phyloP scores from a whole-genome alignment of 2,329 filamentous ascomycete genomes.

The Cladosporium colombiae region DNA sequence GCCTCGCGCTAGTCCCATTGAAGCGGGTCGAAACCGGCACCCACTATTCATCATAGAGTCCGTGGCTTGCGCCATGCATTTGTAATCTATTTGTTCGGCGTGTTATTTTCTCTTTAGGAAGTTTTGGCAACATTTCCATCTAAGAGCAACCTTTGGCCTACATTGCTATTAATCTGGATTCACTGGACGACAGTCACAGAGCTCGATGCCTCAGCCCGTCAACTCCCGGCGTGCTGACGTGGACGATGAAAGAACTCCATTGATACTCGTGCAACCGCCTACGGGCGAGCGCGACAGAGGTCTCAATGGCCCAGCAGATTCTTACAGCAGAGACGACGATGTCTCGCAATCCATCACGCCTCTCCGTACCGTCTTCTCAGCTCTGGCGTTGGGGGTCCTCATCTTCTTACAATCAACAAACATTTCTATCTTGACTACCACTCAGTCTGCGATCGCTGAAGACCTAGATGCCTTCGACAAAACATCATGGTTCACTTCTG shows the following conservation, averaged over 20 bases:
- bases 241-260: slow-evolving; percentile 13
- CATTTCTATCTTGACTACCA: slow-evolving; percentile 79
- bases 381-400: slow-evolving; percentile 32
- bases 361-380: slow-evolving; percentile 7
- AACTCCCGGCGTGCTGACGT: background rate
- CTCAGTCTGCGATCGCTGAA: slow-evolving; percentile 72
- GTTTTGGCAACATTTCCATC: background rate
- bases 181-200: background rate
- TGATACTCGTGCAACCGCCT: slow-evolving; percentile 12
- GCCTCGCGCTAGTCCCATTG: background rate
- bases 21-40: background rate
- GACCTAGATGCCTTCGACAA: slow-evolving; percentile 73
- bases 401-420: slow-evolving; percentile 58
- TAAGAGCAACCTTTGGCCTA: background rate
- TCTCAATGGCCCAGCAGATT: background rate
- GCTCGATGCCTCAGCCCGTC: slow-evolving; percentile 9
- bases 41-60: background rate
- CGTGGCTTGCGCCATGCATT: background rate
- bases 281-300: slow-evolving; percentile 4
- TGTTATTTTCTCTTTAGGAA: background rate
- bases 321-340: slow-evolving; percentile 2
- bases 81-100: background rate
- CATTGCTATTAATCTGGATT: background rate
- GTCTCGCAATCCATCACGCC: slow-evolving; percentile 17
- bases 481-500: slow-evolving; percentile 78